Percentiles rank a stretch among this genome's conserved stretches.
Evolutionary conservation across 2,329 filamentous ascomycete species (phyloP).

Genomic region (Rutstroemia sydowiana): DNA sequence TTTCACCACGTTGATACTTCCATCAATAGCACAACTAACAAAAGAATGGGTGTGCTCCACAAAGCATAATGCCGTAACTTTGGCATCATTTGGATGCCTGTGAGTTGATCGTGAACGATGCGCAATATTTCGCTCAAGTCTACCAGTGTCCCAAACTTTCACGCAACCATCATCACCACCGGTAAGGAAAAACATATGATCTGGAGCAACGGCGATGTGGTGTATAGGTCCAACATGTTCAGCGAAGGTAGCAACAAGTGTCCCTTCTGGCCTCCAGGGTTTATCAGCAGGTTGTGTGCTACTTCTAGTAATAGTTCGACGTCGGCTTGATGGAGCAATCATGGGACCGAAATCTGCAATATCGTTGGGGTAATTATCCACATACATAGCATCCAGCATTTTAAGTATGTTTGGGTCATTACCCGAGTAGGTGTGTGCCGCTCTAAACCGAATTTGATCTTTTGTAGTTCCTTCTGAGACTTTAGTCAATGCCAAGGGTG

Average conservation of each 20-base stretch:
- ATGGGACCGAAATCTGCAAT: constrained; percentile 69
- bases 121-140: constrained; percentile 84
- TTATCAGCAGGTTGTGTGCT: constrained; percentile 36
- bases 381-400: constrained; percentile 79
- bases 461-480: constrained; percentile 30
- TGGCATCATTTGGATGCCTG: constrained; percentile 61
- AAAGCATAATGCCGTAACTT: constrained; percentile 78
- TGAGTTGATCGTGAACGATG: constrained; percentile 83
- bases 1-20: constrained; percentile 81
- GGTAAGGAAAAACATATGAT: constrained; percentile 92
- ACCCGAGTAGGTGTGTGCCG: constrained; percentile 78
- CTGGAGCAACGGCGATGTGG: constrained; percentile 73
- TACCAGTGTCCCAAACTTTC: constrained; percentile 85
- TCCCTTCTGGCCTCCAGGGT: constrained; percentile 77
- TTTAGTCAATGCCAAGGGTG: constrained; percentile 33
- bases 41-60: constrained; percentile 93
- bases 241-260: constrained; percentile 77
- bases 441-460: constrained; percentile 42
- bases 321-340: constrained; percentile 60
- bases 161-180: constrained; percentile 86
- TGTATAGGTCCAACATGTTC: constrained; percentile 82
- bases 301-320: constrained; percentile 38
- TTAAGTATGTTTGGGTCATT: constrained; percentile 62
- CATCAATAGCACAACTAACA: constrained; percentile 82
- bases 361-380: constrained; percentile 61